Evolutionary conservation across 2,329 filamentous ascomycete genomes (phyloP), one percentile per base, ranked within the genome.

Genomic region (Fusarium falciforme): DNA sequence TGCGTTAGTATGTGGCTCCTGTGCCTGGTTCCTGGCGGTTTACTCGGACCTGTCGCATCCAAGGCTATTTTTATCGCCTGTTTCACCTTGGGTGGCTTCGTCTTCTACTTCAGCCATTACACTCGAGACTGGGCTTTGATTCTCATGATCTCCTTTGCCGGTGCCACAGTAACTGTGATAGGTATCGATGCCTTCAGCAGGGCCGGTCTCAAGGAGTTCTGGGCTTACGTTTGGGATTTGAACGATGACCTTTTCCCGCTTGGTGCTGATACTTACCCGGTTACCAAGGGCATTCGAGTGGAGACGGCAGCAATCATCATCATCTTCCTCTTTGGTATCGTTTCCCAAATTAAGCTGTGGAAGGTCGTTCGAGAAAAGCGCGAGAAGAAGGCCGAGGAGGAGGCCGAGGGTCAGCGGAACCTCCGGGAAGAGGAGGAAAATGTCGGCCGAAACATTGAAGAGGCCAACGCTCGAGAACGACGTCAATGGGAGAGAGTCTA

Each of bases 151-250:
- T 90, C 95, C 0, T 97, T 98, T 79, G 88, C 91, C 6, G 96
- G 96, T 9, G 92, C 94, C 5, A 98, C 94, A 0, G 90, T 90
- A 4, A 87, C 93, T 1, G 89, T 97, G 16, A 83, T 98, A 3
- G 96, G 96, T 3, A 93, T 98, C 67, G 96, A 98, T 81, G 97
- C 94, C 82, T 97, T 96, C 77, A 96, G 92, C 78, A 88, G 91
- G 71, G 94, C 95, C n/a, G 96, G 96, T 0, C 85, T 97, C 77
- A 98, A 98, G 82, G 96, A 98, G 81, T 98, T 98, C 76, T 98
- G 96, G 96, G 89, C 94, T 7, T 98, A 97, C 80, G 87, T 97
- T 40, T 98, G 96, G 96, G 85, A 85, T 54, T 83, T 98, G 42
- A 98, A 98, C 81, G 86, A 91, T 47, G 87, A 93, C 60, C 85